Evolutionary conservation across 75 land plant genomes (phyloP).

Genomic region (Pinus tabuliformis): DNA sequence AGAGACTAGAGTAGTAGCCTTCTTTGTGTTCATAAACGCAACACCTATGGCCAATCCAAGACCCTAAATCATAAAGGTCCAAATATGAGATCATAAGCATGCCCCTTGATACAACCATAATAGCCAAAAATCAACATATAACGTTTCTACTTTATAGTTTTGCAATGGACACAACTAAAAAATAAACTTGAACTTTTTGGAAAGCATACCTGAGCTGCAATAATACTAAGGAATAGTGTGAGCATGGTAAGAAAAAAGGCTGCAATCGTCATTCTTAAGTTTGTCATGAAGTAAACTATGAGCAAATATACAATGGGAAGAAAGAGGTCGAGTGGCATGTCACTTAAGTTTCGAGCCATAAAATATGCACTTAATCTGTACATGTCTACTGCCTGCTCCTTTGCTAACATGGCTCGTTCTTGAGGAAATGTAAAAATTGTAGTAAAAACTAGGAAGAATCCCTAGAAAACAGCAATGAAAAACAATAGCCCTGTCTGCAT

Average conservation of each 20-base stretch:
- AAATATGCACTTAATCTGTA: constrained; percentile 91
- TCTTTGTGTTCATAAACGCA: constrained; percentile 69
- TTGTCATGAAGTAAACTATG: constrained; percentile 95
- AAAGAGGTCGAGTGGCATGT: constrained; percentile 78
- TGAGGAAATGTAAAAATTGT: constrained; percentile 92
- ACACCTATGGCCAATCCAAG: constrained; percentile 83
- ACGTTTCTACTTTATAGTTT: background rate
- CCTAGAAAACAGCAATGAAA: constrained; percentile 90
- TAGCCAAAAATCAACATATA: no score
- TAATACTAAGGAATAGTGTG: constrained; percentile 68
- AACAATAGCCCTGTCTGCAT: constrained; percentile 73
- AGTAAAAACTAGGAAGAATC: constrained; percentile 89
- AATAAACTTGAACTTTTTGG: background rate
- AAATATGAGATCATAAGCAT: constrained; percentile 6
- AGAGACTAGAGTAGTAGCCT: constrained; percentile 87
- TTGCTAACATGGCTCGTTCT: constrained; percentile 91
- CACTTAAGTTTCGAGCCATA: constrained; percentile 81
- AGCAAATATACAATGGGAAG: constrained; percentile 67
- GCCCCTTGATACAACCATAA: background rate
- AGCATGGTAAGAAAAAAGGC: constrained; percentile 68
- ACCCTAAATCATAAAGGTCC: constrained; percentile 37
- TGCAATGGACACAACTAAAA: background rate
- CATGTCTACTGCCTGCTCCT: constrained; percentile 89
- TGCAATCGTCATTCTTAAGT: constrained; percentile 33
- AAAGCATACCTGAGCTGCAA: constrained; percentile 76